phyloP scores from a whole-genome alignment of 345 rosid species.

The Theobroma cacao region DNA sequence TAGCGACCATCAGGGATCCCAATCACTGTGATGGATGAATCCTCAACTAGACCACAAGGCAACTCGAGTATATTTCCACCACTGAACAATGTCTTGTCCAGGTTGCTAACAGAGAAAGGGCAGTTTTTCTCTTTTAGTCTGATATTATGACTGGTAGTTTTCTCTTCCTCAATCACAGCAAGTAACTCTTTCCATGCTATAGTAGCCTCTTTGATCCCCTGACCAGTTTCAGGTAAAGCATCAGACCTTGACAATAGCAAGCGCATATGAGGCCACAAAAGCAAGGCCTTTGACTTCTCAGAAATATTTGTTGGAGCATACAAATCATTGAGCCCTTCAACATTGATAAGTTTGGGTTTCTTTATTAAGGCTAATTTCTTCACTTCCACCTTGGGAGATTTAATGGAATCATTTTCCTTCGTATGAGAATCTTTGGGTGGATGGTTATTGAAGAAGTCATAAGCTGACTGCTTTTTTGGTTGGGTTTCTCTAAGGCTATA shows the following conservation, averaged over 20 bases:
- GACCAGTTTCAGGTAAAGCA: conserved; percentile 72
- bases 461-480: conserved; percentile 40
- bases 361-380: conserved; percentile 22
- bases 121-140: conserved; percentile 40
- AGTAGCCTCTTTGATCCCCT: conserved; percentile 78
- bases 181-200: conserved; percentile 56
- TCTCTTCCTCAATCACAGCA: conserved; percentile 32
- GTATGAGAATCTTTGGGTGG: conserved; percentile 28
- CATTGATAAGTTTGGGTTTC: conserved; percentile 41
- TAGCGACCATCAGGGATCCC: conserved; percentile 60
- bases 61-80: conserved; percentile 46
- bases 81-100: conserved; percentile 25
- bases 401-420: conserved; percentile 15
- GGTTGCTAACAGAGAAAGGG: conserved; percentile 46
- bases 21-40: conserved; percentile 72
- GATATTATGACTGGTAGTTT: conserved; percentile 12
- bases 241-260: conserved; percentile 62
- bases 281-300: conserved; percentile 42
- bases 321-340: conserved; percentile 55
- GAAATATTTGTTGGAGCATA: conserved; percentile 49
- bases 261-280: conserved; percentile 69
- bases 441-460: conserved; percentile 43
- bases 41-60: conserved; percentile 78
- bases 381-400: conserved; percentile 21
- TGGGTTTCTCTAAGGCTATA: conserved; percentile 46